Evolutionary conservation across 2,329 filamentous ascomycete genomes (phyloP), one percentile per base, ranked within the genome.

Genomic region (Phialemonium atrogriseum): DNA sequence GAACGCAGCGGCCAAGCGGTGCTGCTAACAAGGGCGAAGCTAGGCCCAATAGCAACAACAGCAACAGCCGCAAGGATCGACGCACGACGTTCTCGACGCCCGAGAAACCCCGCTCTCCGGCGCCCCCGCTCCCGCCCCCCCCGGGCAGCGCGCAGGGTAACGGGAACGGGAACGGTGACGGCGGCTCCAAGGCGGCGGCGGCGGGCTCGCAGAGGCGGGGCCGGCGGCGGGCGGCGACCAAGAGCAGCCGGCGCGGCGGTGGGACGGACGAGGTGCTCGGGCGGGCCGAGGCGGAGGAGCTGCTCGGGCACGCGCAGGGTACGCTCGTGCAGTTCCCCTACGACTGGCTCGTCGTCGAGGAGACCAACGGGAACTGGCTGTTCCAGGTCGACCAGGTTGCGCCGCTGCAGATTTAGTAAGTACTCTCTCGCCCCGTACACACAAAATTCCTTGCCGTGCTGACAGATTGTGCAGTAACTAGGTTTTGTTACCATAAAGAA

Each of bases 341-440:
- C 57, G 86, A 98, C 49, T 98, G 93, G 87, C 73, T 94, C 33
- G 74, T 83, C 46, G 83, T 80, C 34, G 91, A 96, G 60, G 91
- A 96, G 64, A 77, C 80, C 50, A 88, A 86, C 43, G 85, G 87
- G 35, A 94, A 95, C 52, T 98, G 91, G 91, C 73, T 95, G 40
- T 96, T 94, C 60, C 86, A 89, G 51, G 85, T 96, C 34, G 91
- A 98, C 56, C 82, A 93, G 56, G 80, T 98, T 53, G 93, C 91
- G 47, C 91, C 91, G 35, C 68, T 98, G 59, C 87, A 95, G 62
- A 96, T 98, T 50, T 98, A 98, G 84, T 86, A 69, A 79, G 82
- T 71, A 10, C 20, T 18, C 5, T 4, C 16, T 20, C 19, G 4
- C 5, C n/a, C n/a, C n/a, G n/a, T n/a, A n/a, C n/a, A n/a, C n/a